Base-by-base conservation (phyloP, 768 basidiomycete genomes). In the Lactarius sanguifluus region DNA sequence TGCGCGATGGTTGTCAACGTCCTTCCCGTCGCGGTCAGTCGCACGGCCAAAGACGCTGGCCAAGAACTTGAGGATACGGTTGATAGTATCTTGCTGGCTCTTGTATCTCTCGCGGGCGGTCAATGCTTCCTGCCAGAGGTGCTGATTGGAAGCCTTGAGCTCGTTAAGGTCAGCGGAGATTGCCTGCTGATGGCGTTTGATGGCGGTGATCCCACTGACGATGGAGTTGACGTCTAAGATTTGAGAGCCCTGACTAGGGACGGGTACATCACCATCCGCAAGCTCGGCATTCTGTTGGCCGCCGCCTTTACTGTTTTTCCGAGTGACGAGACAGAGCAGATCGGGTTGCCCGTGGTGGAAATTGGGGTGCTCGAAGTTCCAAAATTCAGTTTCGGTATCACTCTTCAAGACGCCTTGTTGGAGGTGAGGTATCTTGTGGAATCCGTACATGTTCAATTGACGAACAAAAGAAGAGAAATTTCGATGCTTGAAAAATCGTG, bases 401-500 rank as follows among this genome's bases (percentile, higher is more conserved):
- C 86, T 85, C 74, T 88, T 90, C 68, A 98, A 83, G 32, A 94
- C 94, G 56, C 96, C 95, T 76, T 96, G 92, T 73, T 96, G 95
- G 23, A 98, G 86, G 74, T 98, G 95, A 0, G 95, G 96, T 57
- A 98, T 93, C 80, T 91, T 91, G 83, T 92, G 91, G 76, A 95
- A 94, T 62, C 92, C 92, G 76, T 96, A 97, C 91, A 95, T 95
- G 82, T 96, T 97, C 70, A 96, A 82, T 74, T 97, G 94, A 16
- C 94, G 84, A 20, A 96, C 94, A 72, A 97, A 97, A 40, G 90
- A 91, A 64, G 86, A 85, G 77, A 97, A 98, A 76, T 96, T 97
- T 67, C 90, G 88, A 79, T 98, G 97, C 76, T 99, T 99, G 86
- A 98, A 99, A 88, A 91, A 98, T 52, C 88, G 85, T 3, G 93